phyloP scores from a whole-genome alignment of 2,329 filamentous ascomycete genomes.

The Sordariomycetes sp. region DNA sequence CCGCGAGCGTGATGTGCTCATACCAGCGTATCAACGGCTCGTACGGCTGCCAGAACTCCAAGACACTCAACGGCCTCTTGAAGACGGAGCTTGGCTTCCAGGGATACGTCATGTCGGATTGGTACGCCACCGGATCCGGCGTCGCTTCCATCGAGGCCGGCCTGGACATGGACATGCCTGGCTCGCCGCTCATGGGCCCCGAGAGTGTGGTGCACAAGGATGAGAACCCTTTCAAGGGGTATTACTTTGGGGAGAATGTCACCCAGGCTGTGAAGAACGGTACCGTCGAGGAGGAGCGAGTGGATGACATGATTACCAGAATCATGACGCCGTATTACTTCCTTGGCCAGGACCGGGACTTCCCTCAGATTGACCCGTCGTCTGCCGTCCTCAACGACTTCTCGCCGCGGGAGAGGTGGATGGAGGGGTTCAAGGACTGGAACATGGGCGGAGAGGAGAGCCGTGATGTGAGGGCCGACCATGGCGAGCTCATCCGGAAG shows the following conservation, averaged over 20 bases:
- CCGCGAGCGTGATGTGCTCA: slow-evolving; percentile 43
- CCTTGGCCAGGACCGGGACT: not conserved
- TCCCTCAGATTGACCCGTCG: not conserved
- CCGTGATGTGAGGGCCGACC: not conserved
- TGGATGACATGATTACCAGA: not conserved
- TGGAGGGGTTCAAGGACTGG: not conserved
- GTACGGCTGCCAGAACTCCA: slow-evolving; percentile 58
- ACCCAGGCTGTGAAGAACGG: not conserved
- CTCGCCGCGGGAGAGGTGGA: not conserved
- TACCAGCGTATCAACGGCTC: slow-evolving; percentile 59
- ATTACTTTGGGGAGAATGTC: not conserved
- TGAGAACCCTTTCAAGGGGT: not conserved
- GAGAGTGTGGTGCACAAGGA: slow-evolving; percentile 20
- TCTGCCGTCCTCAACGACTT: not conserved
- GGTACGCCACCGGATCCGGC: not conserved
- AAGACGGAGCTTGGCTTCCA: slow-evolving; percentile 43
- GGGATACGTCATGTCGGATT: slow-evolving; percentile 32
- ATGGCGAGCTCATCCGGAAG: not conserved
- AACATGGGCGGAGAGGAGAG: not conserved
- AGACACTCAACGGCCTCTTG: slow-evolving; percentile 51
- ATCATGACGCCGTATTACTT: not conserved
- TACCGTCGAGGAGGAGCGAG: not conserved
- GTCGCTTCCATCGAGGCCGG: slow-evolving; percentile 12
- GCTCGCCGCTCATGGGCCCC: slow-evolving; percentile 2
- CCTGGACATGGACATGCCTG: not conserved